Evolutionary conservation across 73 alveolate species (phyloP).

Genomic region (Symbiodinium pilosum): DNA sequence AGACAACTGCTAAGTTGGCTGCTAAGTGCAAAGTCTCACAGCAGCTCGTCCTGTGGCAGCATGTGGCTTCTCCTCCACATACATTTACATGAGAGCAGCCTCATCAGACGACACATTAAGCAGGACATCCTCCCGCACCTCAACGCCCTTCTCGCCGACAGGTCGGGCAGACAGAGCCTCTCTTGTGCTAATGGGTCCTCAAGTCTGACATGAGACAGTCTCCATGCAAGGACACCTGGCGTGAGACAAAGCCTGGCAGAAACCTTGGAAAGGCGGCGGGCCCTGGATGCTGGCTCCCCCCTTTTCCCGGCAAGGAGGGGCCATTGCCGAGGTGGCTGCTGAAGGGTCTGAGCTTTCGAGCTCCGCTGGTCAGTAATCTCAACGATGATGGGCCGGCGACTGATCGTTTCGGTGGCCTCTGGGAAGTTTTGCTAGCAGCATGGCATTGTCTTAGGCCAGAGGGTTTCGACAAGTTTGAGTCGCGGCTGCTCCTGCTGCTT

Average conservation of each 20-base stretch:
- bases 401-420: neutral
- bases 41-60: no score
- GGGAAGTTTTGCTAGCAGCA: no score
- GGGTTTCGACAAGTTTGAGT: conserved; percentile 89
- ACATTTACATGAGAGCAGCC: neutral
- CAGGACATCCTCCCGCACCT: conserved; percentile 92
- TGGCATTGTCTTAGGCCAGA: conserved; percentile 32
- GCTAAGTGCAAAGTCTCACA: no score
- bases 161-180: no score
- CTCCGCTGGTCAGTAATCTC: conserved; percentile 22
- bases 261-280: conserved; percentile 40
- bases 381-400: conserved; percentile 58
- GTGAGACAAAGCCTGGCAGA: conserved; percentile 89
- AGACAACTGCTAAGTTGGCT: neutral
- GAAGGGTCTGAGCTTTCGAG: conserved; percentile 80
- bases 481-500: conserved; percentile 59
- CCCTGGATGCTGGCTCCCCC: neutral
- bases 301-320: neutral
- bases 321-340: conserved; percentile 79
- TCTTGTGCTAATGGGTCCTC: no score
- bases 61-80: no score
- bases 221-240: conserved; percentile 46
- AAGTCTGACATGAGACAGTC: no score
- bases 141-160: conserved; percentile 73
- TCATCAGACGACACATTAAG: no score